Evolutionary conservation across 495 filamentous ascomycete species (phyloP).

Genomic region (Aspergillus sclerotioniger): DNA sequence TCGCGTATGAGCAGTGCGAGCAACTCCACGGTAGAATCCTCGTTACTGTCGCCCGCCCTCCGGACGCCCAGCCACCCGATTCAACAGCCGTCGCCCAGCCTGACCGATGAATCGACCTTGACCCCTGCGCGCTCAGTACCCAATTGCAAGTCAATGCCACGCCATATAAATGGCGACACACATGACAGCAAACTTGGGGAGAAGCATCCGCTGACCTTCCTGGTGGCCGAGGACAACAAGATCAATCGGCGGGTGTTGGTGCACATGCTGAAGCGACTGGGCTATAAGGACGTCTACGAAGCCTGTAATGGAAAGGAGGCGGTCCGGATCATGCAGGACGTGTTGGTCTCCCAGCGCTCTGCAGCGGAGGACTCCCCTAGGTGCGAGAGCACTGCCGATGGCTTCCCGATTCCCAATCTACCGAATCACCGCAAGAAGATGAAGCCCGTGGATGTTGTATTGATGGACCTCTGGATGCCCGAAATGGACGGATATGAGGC

Average conservation of each 20-base stretch:
- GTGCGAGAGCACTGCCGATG: conserved; percentile 1
- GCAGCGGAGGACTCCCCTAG: background rate
- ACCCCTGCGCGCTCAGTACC: conserved; percentile 27
- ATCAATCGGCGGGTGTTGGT: conserved; percentile 75
- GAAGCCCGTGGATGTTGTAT: conserved; percentile 60
- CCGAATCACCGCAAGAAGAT: conserved; percentile 22
- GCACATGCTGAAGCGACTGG: conserved; percentile 67
- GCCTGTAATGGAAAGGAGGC: conserved; percentile 74
- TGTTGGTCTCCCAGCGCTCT: conserved; percentile 28
- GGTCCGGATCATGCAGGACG: conserved; percentile 58
- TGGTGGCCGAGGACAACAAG: conserved; percentile 78
- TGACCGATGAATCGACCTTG: conserved; percentile 32
- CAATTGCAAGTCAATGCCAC: conserved; percentile 17
- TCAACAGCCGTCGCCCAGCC: conserved; percentile 36
- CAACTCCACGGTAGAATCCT: conserved; percentile 24
- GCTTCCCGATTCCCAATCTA: conserved; percentile 16
- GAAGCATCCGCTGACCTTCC: conserved; percentile 63
- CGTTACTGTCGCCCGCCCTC: conserved; percentile 23
- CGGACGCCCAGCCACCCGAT: conserved; percentile 24
- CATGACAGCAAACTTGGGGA: conserved; percentile 50
- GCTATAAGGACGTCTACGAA: conserved; percentile 63
- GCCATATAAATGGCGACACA: conserved; percentile 26
- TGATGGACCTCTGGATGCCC: conserved; percentile 91
- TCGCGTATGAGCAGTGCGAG: conserved; percentile 25
- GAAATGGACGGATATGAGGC: conserved; percentile 81